A percentile compares a stretch with the other conserved stretches of the same genome.
Conservation (phyloP, 257 asterid species). For the Anisodus acutangulus region DNA sequence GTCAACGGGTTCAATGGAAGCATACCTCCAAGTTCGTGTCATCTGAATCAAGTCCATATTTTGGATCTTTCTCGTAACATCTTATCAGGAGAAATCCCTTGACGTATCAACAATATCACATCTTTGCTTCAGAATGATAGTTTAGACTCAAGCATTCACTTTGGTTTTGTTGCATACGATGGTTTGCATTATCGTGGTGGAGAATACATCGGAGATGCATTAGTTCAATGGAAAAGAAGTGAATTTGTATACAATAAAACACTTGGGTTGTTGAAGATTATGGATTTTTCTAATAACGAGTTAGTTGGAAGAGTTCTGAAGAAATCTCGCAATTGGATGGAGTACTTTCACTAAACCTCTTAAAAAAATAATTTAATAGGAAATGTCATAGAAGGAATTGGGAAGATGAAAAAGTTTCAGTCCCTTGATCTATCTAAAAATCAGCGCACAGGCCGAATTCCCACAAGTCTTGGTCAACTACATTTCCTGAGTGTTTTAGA, state of each 20-base stretch:
- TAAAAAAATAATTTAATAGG: slow-evolving; percentile 42
- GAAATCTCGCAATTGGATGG: slow-evolving; percentile 29
- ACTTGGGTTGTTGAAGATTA: slow-evolving; percentile 26
- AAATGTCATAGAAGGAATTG: slow-evolving; percentile 35
- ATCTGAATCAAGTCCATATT: slow-evolving; percentile 26
- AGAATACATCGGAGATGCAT: neutral
- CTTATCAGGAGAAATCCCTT: slow-evolving; percentile 35
- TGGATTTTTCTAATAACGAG: slow-evolving; percentile 38
- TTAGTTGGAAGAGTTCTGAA: slow-evolving; percentile 31
- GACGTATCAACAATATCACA: slow-evolving; percentile 31
- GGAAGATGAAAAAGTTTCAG: slow-evolving; percentile 27
- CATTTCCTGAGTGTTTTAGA: slow-evolving; percentile 25
- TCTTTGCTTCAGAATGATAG: neutral
- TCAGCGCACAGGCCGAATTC: slow-evolving; percentile 35
- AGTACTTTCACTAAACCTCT: slow-evolving; percentile 35
- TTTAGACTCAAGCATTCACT: neutral
- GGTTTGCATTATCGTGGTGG: neutral
- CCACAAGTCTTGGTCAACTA: slow-evolving; percentile 26
- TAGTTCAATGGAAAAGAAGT: slow-evolving; percentile 31
- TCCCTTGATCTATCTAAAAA: slow-evolving; percentile 41
- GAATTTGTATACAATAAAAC: slow-evolving; percentile 7
- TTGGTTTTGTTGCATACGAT: no score
- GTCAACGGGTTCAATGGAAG: slow-evolving; percentile 31
- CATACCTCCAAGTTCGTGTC: slow-evolving; percentile 33
- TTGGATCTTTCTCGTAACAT: slow-evolving; percentile 37